Percentiles rank a stretch among this genome's conserved stretches.
These are phyloP conservation scores for Plantago ovata DNA, from an alignment of 257 asterid genomes.

Conservation along the genomic window DNA sequence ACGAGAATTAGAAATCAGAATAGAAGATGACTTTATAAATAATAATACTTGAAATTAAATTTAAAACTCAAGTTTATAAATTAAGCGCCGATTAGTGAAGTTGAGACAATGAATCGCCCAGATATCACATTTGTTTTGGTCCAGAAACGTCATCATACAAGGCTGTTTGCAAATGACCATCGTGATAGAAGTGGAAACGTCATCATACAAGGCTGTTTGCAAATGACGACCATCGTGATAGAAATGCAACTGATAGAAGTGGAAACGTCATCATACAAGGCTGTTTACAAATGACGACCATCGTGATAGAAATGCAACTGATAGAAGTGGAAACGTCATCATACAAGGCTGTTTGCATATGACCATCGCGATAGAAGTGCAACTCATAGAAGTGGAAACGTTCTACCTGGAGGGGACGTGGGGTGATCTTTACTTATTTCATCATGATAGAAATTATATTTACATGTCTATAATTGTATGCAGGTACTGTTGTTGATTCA, in stretches of 20 bases:
- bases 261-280: slow-evolving; percentile 96
- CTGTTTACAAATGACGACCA: slow-evolving; percentile 63
- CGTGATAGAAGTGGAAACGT: slow-evolving; percentile 61
- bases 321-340: slow-evolving; percentile 94
- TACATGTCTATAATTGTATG: too few relatives aligned
- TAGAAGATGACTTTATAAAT: too few relatives aligned
- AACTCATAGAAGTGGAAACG: slow-evolving; percentile 85
- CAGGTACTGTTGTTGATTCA: slow-evolving; percentile 93
- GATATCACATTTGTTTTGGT: slow-evolving; percentile 92
- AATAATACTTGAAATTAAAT: too few relatives aligned
- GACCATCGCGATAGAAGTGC: slow-evolving; percentile 49
- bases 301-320: slow-evolving; percentile 54
- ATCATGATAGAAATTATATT: background rate
- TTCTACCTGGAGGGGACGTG: slow-evolving; percentile 84
- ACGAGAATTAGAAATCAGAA: too few relatives aligned
- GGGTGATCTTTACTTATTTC: background rate
- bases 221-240: slow-evolving; percentile 48
- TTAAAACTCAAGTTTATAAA: too few relatives aligned
- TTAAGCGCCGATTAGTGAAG: too few relatives aligned
- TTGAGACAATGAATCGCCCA: slow-evolving; percentile 84
- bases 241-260: slow-evolving; percentile 55
- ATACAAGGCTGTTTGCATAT: slow-evolving; percentile 72
- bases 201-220: slow-evolving; percentile 88
- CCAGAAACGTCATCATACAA: slow-evolving; percentile 92
- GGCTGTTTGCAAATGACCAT: slow-evolving; percentile 71